A percentile compares a stretch with the other conserved stretches of the same genome.
Evolutionary conservation across 257 asterid species (phyloP).

Genomic region (Penstemon newberryi): DNA sequence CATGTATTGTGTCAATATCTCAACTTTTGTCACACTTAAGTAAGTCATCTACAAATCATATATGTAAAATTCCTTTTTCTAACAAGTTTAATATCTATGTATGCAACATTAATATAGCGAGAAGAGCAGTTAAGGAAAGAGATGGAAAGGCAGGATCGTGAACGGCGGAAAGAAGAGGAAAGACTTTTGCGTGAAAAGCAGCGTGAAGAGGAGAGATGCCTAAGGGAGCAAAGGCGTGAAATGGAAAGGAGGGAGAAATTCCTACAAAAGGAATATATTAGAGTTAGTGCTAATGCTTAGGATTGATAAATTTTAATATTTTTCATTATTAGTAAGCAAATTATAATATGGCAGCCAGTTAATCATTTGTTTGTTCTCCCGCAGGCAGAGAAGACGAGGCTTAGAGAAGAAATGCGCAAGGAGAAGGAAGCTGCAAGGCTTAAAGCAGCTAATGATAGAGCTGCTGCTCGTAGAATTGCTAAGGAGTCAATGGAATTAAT

Average conservation of each 20-base stretch:
- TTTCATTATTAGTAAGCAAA: constrained; percentile 4
- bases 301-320: constrained; percentile 4
- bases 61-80: background rate
- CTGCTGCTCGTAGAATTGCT: constrained; percentile 81
- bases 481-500: constrained; percentile 74
- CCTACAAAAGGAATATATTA: constrained; percentile 70
- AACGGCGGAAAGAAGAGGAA: constrained; percentile 85
- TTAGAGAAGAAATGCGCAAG: constrained; percentile 77
- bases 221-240: constrained; percentile 86
- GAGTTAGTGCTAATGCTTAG: constrained; percentile 41
- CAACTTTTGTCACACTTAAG: background rate
- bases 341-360: constrained; percentile 1
- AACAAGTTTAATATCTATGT: constrained; percentile 20
- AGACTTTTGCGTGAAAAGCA: constrained; percentile 83
- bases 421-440: constrained; percentile 89
- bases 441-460: constrained; percentile 82
- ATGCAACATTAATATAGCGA: constrained; percentile 43
- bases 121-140: constrained; percentile 90
- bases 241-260: constrained; percentile 84
- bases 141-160: constrained; percentile 86
- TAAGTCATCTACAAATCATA: constrained; percentile 4
- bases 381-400: constrained; percentile 83
- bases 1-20: background rate
- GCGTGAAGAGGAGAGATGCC: constrained; percentile 77
- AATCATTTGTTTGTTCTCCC: constrained; percentile 19